Evolutionary conservation across 495 filamentous ascomycete species (phyloP).

Genomic region (Lophiostoma macrostomum): DNA sequence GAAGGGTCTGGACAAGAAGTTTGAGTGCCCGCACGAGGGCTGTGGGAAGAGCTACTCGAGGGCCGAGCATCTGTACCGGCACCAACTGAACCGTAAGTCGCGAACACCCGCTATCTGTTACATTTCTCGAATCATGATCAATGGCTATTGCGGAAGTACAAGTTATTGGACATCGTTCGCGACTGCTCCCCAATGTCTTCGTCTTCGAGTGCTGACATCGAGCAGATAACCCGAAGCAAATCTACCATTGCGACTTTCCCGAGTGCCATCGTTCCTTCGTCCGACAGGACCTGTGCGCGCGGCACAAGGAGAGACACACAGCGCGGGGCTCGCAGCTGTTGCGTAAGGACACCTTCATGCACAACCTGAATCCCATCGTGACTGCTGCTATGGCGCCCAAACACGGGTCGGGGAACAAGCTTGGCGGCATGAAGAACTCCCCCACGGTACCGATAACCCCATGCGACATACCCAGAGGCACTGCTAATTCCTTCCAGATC

Average conservation of each 20-base stretch:
- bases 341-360: constrained; percentile 75
- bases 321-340: constrained; percentile 91
- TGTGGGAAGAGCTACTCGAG: constrained; percentile 96
- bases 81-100: constrained; percentile 89
- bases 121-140: background rate
- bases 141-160: too few relatives aligned
- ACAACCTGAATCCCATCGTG: constrained; percentile 47
- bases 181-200: too few relatives aligned
- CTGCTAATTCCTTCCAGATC: constrained; percentile 21
- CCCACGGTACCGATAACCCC: constrained; percentile 27
- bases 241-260: constrained; percentile 91
- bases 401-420: constrained; percentile 14
- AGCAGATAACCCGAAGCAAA: constrained; percentile 80
- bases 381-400: constrained; percentile 26
- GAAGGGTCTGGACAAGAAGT: constrained; percentile 90
- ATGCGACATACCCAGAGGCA: constrained; percentile 5
- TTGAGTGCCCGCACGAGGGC: constrained; percentile 81
- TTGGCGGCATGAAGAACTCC: constrained; percentile 16
- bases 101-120: background rate
- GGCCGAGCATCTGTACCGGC: constrained; percentile 93
- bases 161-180: too few relatives aligned
- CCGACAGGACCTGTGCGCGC: constrained; percentile 86
- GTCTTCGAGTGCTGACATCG: constrained; percentile 15
- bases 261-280: constrained; percentile 91
- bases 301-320: constrained; percentile 94